A percentile compares a stretch with the other conserved stretches of the same genome.
These are phyloP conservation scores for Sarcomyxa edulis DNA, from an alignment of 768 basidiomycete genomes.

Conservation along the genomic window DNA sequence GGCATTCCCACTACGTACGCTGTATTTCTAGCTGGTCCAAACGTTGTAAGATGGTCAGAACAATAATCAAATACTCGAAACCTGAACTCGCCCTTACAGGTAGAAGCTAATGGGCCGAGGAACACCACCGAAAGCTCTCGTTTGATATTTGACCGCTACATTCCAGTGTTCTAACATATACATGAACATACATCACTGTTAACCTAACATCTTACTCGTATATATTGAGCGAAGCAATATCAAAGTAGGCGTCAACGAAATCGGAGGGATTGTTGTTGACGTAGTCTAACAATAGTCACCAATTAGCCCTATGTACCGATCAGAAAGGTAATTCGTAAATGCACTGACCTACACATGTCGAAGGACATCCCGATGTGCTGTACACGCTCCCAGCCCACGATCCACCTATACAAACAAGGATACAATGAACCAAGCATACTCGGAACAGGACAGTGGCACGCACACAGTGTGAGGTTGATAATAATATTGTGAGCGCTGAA, in stretches of 20 bases:
- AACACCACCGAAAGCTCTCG: too few species aligned
- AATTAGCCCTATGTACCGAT: background rate
- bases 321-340: background rate
- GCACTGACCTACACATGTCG: conserved; percentile 45
- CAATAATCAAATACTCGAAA: too few species aligned
- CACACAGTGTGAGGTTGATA: conserved; percentile 46
- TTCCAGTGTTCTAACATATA: too few species aligned
- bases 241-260: conserved; percentile 61
- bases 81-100: too few species aligned
- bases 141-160: too few species aligned
- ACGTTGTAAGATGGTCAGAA: too few species aligned
- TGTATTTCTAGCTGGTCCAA: too few species aligned
- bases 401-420: conserved; percentile 26
- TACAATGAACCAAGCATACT: conserved; percentile 1
- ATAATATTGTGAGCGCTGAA: conserved; percentile 58
- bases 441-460: conserved; percentile 6
- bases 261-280: conserved; percentile 57
- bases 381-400: conserved; percentile 54
- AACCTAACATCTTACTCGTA: too few species aligned
- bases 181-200: too few species aligned
- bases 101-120: too few species aligned
- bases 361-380: conserved; percentile 42
- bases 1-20: too few species aligned
- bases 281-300: conserved; percentile 31
- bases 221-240: conserved; percentile 46